These are phyloP conservation scores for Auricularia sp. DNA, from an alignment of 768 basidiomycete genomes.

Conservation along the genomic window DNA sequence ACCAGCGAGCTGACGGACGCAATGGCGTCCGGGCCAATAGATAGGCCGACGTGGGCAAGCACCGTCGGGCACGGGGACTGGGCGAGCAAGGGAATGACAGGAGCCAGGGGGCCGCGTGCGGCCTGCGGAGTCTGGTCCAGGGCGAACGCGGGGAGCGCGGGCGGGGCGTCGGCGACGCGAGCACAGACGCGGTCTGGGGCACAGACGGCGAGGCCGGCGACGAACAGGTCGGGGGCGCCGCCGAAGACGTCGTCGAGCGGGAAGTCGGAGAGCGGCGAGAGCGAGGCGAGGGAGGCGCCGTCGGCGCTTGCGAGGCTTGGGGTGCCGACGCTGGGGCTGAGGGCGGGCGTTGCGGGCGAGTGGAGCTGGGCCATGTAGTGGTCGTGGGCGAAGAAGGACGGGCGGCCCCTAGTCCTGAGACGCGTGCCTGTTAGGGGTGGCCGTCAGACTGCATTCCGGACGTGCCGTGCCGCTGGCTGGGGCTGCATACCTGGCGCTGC, in stretches of 20 bases:
- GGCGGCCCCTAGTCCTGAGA: too few species aligned
- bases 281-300: neutral
- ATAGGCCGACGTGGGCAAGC: neutral
- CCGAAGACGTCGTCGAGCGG: neutral
- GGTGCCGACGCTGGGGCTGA: neutral
- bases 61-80: neutral
- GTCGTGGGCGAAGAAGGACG: too few species aligned
- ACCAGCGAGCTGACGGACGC: neutral
- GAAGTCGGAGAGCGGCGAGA: neutral
- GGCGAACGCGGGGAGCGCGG: neutral
- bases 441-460: too few species aligned
- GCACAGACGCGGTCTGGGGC: neutral
- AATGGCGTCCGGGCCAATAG: neutral
- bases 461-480: too few species aligned
- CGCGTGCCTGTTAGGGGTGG: too few species aligned
- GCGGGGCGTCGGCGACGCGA: neutral
- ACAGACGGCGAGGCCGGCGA: neutral
- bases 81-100: neutral
- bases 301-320: neutral
- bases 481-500: too few species aligned
- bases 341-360: neutral
- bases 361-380: neutral
- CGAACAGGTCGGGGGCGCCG: neutral
- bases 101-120: neutral
- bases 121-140: neutral